Base-by-base conservation (phyloP, 192 early-diverging fungal genomes). In the Dissophora globulifera region DNA sequence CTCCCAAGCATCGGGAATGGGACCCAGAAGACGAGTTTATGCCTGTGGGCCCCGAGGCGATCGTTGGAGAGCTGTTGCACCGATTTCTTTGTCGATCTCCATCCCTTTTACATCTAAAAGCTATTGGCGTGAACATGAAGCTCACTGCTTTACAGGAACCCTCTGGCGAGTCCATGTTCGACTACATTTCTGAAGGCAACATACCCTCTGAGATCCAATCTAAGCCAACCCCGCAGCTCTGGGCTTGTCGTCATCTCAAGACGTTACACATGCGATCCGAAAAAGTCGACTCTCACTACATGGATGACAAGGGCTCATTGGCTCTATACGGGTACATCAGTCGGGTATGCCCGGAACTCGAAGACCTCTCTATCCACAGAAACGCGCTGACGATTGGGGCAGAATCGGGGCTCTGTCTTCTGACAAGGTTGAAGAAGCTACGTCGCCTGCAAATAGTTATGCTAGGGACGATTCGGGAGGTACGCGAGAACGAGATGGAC, bases 191-290 rank as follows among this genome's bases (percentile, higher is more conserved):
- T 5, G 27, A 20, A 9, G 16, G 11, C 6, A 6, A 26, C 3
- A 6, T 13, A 27, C 23, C 49, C 6, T 8, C 26, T 3, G 49
- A 27, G 26, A 7, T n/a, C 12, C 19, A 16, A 20, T 7, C 26
- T 23, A 8, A 5, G 23, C 8, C 35, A 26, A 50, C 10, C 5
- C 26, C 7, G 11, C 23, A 11, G 6, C 20, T 52, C n/a, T 52
- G 50, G 50, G 50, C 50, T 26, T 52, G 50, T 29, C 50, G 50
- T 4, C 16, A 52, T 19, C 17, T 52, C 22, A 29, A n/a, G 50
- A 52, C 50, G 20, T 16, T 52, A 4, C 29, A 52, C 17, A 13
- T 29, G 1, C 26, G 17, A 31, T 52, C 32, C 17, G 50, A 52
- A 13, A 1, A 31, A 38, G 35, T 9, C 35, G 35, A 38, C 35